Percentiles rank a stretch among this genome's conserved stretches.
phyloP scores from a whole-genome alignment of 1,139 yeast genomes.

The Eremothecium gossypii region DNA sequence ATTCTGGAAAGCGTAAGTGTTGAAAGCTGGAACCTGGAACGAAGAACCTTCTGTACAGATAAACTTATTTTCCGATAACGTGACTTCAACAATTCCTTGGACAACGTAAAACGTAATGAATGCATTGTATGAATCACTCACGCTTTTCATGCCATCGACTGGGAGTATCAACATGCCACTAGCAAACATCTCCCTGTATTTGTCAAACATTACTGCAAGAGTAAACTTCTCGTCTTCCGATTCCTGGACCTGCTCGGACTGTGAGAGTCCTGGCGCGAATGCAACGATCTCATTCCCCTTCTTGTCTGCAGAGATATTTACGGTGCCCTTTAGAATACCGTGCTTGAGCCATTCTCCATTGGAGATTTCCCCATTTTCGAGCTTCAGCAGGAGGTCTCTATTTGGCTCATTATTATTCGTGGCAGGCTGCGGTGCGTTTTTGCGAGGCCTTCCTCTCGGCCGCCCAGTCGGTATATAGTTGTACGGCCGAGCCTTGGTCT shows the following conservation, averaged over 20 bases:
- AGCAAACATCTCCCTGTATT: slow-evolving; percentile 58
- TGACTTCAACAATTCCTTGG: slow-evolving; percentile 61
- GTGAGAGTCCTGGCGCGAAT: slow-evolving; percentile 58
- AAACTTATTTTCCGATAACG: slow-evolving; percentile 50
- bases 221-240: slow-evolving; percentile 48
- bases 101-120: slow-evolving; percentile 69
- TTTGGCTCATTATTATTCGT: slow-evolving; percentile 19
- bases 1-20: slow-evolving; percentile 56
- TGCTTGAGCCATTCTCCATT: slow-evolving; percentile 50
- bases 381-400: slow-evolving; percentile 15
- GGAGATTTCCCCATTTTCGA: slow-evolving; percentile 31
- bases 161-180: slow-evolving; percentile 71
- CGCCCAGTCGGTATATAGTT: slow-evolving; percentile 22
- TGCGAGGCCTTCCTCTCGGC: slow-evolving; percentile 23
- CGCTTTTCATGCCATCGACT: slow-evolving; percentile 51
- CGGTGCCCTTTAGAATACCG: slow-evolving; percentile 46
- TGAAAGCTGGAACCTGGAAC: slow-evolving; percentile 72
- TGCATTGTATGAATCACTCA: slow-evolving; percentile 56
- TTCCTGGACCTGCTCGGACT: slow-evolving; percentile 35
- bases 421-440: slow-evolving; percentile 7
- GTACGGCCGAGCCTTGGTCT: slow-evolving; percentile 18
- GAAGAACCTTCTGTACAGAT: slow-evolving; percentile 66
- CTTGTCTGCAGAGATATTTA: slow-evolving; percentile 42
- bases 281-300: slow-evolving; percentile 44
- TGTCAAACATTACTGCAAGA: slow-evolving; percentile 59